phyloP scores from a whole-genome alignment of 1,139 yeast genomes.

The Debaryomyces singareniensis region DNA sequence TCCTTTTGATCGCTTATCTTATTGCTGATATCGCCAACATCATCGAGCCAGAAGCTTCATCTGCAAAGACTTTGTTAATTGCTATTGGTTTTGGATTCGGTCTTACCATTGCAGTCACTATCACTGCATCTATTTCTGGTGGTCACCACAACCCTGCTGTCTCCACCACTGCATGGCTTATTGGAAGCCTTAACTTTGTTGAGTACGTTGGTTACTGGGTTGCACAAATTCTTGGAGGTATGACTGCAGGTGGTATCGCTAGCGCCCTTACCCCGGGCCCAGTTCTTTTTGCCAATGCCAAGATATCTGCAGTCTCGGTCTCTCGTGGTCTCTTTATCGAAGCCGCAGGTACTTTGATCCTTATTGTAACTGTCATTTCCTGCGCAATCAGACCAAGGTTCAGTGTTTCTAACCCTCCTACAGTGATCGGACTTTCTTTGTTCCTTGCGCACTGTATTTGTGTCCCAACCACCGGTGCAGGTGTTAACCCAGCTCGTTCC shows the following conservation, averaged over 20 bases:
- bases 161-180: slow-evolving; percentile 62
- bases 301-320: slow-evolving; percentile 65
- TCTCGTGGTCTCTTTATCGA: slow-evolving; percentile 77
- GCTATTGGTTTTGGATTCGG: slow-evolving; percentile 85
- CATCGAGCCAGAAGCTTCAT: slow-evolving; percentile 33
- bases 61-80: slow-evolving; percentile 69
- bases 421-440: slow-evolving; percentile 64
- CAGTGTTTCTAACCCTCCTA: slow-evolving; percentile 62
- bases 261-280: slow-evolving; percentile 83
- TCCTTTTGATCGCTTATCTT: slow-evolving; percentile 74
- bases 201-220: slow-evolving; percentile 63
- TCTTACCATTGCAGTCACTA: slow-evolving; percentile 68
- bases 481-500: slow-evolving; percentile 86
- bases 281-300: slow-evolving; percentile 64
- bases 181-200: slow-evolving; percentile 67
- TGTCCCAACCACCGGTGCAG: slow-evolving; percentile 87
- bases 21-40: slow-evolving; percentile 84
- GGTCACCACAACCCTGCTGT: slow-evolving; percentile 92
- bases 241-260: slow-evolving; percentile 92
- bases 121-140: slow-evolving; percentile 77
- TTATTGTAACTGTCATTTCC: slow-evolving; percentile 73
- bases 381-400: slow-evolving; percentile 49
- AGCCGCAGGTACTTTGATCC: slow-evolving; percentile 70
- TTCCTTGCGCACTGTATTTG: slow-evolving; percentile 79
- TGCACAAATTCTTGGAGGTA: slow-evolving; percentile 76